phyloP scores from a whole-genome alignment of 2,329 filamentous ascomycete genomes.

The Rutstroemia sydowiana region DNA sequence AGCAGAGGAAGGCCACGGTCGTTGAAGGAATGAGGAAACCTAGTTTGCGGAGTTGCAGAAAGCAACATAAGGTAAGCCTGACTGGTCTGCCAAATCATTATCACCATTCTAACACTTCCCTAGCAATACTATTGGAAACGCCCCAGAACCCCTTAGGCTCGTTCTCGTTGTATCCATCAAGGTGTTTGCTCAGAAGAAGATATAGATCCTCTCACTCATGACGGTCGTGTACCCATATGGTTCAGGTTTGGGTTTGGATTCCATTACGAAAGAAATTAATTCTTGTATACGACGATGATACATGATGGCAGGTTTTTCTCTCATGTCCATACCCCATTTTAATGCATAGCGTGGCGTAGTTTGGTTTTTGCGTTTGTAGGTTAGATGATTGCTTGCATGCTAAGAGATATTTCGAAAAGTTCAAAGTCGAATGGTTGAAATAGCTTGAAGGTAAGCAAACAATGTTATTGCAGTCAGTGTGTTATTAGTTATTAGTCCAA shows the following conservation, averaged over 20 bases:
- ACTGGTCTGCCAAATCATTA: conserved; percentile 5
- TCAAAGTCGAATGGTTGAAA: background rate
- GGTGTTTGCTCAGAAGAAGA: background rate
- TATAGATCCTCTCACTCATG: conserved; percentile 1
- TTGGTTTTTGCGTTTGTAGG: conserved; percentile 8
- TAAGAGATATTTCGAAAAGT: background rate
- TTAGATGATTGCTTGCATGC: too few species aligned
- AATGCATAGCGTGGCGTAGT: conserved; percentile 25
- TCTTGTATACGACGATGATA: conserved; percentile 17
- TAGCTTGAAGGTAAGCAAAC: background rate
- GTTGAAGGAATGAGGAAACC: conserved; percentile 83
- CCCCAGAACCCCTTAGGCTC: conserved; percentile 46
- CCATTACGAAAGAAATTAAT: conserved; percentile 1
- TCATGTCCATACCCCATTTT: conserved; percentile 16
- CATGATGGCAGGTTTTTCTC: conserved; percentile 12
- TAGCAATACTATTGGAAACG: conserved; percentile 65
- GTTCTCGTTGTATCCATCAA: background rate
- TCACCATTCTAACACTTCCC: conserved; percentile 1
- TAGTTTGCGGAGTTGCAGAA: conserved; percentile 80
- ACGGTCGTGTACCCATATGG: background rate
- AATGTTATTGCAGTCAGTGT: background rate
- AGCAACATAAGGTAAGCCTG: conserved; percentile 84
- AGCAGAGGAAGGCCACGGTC: conserved; percentile 70
- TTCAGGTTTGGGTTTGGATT: background rate
- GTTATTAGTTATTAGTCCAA: background rate